Evolutionary conservation across 768 basidiomycete genomes (phyloP).

Genomic region (Mycena leptocephala): DNA sequence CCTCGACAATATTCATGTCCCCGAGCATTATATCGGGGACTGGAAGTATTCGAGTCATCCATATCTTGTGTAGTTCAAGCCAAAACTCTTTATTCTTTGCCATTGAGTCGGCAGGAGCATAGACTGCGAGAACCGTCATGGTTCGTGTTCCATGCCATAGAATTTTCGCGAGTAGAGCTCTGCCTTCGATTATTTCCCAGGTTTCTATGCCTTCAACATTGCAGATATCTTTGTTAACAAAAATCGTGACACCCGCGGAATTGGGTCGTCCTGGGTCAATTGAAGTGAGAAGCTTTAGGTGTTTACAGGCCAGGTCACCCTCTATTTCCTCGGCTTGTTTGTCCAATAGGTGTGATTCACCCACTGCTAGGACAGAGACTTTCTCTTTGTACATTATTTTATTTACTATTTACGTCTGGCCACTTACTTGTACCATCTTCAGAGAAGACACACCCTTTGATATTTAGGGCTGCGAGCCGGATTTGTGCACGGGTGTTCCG

Average conservation of each 20-base stretch:
- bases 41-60: not conserved
- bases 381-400: too few relatives aligned
- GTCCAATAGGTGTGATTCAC: conserved; percentile 27
- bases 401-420: too few relatives aligned
- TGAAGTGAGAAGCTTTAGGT: not conserved
- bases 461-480: too few relatives aligned
- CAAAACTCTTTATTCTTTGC: not conserved
- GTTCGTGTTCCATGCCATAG: not conserved
- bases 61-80: not conserved
- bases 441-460: too few relatives aligned
- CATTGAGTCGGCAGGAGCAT: not conserved
- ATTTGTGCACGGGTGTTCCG: too few relatives aligned
- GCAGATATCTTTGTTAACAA: not conserved
- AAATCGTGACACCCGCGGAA: not conserved
- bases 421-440: too few relatives aligned
- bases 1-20: conserved; percentile 45
- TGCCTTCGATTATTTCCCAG: not conserved
- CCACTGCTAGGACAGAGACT: too few relatives aligned
- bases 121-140: not conserved
- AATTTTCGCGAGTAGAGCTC: not conserved
- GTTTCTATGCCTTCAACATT: not conserved
- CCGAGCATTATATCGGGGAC: conserved; percentile 37
- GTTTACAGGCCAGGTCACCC: not conserved
- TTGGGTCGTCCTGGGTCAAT: not conserved
- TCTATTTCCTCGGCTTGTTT: conserved; percentile 5